Evolutionary conservation across 805 yeast genomes (phyloP).

Genomic region (Naumovozyma baii): DNA sequence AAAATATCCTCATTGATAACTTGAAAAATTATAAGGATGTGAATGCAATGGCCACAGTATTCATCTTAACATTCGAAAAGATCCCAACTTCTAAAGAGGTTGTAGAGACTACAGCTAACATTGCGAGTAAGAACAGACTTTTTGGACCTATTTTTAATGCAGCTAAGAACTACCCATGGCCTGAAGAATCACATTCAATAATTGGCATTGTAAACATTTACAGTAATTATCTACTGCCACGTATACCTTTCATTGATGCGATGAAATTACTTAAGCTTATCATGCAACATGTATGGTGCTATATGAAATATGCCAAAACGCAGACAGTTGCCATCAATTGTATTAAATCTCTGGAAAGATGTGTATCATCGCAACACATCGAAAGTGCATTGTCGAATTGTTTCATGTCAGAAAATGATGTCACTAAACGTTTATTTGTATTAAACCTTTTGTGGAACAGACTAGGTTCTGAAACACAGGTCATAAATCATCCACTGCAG

Average conservation of each 20-base stretch:
- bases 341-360: conserved; percentile 51
- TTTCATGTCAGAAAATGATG: conserved; percentile 34
- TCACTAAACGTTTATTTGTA: conserved; percentile 40
- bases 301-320: conserved; percentile 38
- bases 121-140: conserved; percentile 32
- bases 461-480: conserved; percentile 32
- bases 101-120: conserved; percentile 7
- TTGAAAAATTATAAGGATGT: conserved; percentile 13
- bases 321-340: conserved; percentile 66
- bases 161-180: conserved; percentile 6
- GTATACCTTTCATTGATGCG: conserved; percentile 20
- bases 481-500: conserved; percentile 53
- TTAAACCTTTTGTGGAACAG: conserved; percentile 70
- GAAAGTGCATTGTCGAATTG: conserved; percentile 65
- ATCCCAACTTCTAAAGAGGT: conserved; percentile 34
- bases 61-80: conserved; percentile 33
- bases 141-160: conserved; percentile 19
- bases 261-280: conserved; percentile 17
- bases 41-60: conserved; percentile 30
- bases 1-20: conserved; percentile 20
- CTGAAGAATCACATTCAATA: conserved; percentile 8
- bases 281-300: conserved; percentile 44
- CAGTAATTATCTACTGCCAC: conserved; percentile 22
- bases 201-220: conserved; percentile 27
- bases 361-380: conserved; percentile 43